A percentile compares a stretch with the other conserved stretches of the same genome.
Evolutionary conservation across 1,284 basidiomycete species (phyloP).

Genomic region (Cryptococcus amylolentus): DNA sequence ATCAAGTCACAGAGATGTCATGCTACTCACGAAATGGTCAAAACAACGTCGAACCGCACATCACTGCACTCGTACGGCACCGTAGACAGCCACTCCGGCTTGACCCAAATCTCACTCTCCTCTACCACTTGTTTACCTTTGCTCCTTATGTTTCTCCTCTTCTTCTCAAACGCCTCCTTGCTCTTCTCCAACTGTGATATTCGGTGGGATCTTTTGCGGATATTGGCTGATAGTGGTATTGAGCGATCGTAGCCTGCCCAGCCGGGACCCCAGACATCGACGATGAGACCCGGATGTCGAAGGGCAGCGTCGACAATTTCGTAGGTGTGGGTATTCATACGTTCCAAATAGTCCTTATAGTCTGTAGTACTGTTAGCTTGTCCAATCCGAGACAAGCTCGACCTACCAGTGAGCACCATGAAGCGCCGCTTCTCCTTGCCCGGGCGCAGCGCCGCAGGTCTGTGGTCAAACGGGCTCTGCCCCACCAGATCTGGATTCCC

Average conservation of each 20-base stretch:
- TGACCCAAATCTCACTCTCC: constrained; percentile 12
- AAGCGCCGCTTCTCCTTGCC: constrained; percentile 29
- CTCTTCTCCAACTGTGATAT: constrained; percentile 28
- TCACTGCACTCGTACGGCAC: constrained; percentile 24
- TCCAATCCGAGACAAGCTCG: neutral
- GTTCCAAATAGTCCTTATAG: constrained; percentile 46
- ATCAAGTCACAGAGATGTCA: neutral
- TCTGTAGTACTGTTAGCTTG: constrained; percentile 12
- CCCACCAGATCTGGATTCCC: constrained; percentile 42
- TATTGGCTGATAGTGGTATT: constrained; percentile 40
- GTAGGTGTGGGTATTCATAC: constrained; percentile 49
- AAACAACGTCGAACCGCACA: constrained; percentile 40
- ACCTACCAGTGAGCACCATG: constrained; percentile 47
- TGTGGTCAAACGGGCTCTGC: constrained; percentile 42
- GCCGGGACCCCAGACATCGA: constrained; percentile 49
- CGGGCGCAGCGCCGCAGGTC: constrained; percentile 11
- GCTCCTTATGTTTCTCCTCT: constrained; percentile 5
- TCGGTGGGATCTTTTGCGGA: constrained; percentile 36
- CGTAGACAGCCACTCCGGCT: constrained; percentile 14
- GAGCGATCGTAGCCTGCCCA: constrained; percentile 44
- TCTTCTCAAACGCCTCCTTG: constrained; percentile 10
- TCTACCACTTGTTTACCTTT: constrained; percentile 8
- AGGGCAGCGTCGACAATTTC: constrained; percentile 49
- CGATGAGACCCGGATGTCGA: constrained; percentile 41
- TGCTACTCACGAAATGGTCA: constrained; percentile 43